These are phyloP conservation scores for Annulohypoxylon truncatum DNA, from an alignment of 2,329 filamentous ascomycete species.

Conservation along the genomic window DNA sequence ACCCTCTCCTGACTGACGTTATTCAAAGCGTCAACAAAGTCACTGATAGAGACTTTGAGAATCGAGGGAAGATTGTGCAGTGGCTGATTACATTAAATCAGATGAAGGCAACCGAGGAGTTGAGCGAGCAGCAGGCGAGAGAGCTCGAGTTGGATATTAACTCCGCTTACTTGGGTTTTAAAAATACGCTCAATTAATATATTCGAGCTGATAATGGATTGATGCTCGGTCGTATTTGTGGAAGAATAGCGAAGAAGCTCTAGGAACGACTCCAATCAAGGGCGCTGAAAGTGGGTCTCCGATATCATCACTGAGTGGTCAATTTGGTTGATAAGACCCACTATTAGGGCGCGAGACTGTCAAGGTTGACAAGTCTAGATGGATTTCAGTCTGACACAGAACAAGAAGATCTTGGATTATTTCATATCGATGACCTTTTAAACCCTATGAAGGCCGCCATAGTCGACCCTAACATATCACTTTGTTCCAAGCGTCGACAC, in stretches of 20 bases:
- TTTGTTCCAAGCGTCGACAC: slow-evolving; percentile 9
- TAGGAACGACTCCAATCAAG: slow-evolving; percentile 18
- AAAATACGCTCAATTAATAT: slow-evolving; percentile 69
- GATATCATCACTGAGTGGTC: slow-evolving; percentile 23
- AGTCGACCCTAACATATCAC: not conserved
- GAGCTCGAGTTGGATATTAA: slow-evolving; percentile 95
- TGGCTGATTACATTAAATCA: slow-evolving; percentile 98
- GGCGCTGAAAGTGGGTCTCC: slow-evolving; percentile 21
- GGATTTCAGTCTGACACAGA: slow-evolving; percentile 10
- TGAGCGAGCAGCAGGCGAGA: slow-evolving; percentile 86
- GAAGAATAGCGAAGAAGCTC: slow-evolving; percentile 18
- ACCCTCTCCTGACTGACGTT: slow-evolving; percentile 92
- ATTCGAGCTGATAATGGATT: slow-evolving; percentile 11
- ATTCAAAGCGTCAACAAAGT: slow-evolving; percentile 98
- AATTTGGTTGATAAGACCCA: slow-evolving; percentile 19
- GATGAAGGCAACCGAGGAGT: slow-evolving; percentile 94
- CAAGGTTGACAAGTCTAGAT: slow-evolving; percentile 19
- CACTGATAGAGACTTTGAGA: slow-evolving; percentile 94
- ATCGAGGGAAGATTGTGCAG: slow-evolving; percentile 95
- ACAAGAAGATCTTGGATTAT: slow-evolving; percentile 5
- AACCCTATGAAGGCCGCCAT: not conserved
- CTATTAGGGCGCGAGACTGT: slow-evolving; percentile 33
- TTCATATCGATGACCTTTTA: not conserved
- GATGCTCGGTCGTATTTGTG: not conserved
- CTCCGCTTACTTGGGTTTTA: slow-evolving; percentile 93